Percentiles rank a stretch among this genome's conserved stretches.
Conservation (phyloP, 176 grass and related monocot species). For the Raddia distichophylla region DNA sequence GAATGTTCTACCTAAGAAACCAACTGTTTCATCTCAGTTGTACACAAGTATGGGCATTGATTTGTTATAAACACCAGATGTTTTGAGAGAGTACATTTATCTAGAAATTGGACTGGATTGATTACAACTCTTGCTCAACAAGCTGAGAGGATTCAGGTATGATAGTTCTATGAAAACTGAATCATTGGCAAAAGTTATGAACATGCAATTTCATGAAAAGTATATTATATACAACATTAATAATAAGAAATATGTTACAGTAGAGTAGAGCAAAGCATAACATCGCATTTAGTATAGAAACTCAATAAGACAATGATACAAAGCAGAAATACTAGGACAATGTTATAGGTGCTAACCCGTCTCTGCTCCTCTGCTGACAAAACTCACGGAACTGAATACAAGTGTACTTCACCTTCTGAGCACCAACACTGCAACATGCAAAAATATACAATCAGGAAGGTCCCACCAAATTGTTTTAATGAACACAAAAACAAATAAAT, state of each 20-base stretch:
- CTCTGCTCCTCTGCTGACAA: slow-evolving; percentile 53
- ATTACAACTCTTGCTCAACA: slow-evolving; percentile 2
- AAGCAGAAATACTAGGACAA: slow-evolving; percentile 22
- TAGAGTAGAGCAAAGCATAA: neutral
- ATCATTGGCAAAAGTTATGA: neutral
- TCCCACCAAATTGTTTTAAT: neutral
- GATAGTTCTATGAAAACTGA: neutral
- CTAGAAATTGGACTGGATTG: neutral
- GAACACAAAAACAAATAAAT: neutral
- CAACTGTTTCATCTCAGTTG: neutral
- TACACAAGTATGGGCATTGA: neutral
- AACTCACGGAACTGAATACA: slow-evolving; percentile 55
- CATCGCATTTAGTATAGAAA: neutral
- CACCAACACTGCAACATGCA: slow-evolving; percentile 64
- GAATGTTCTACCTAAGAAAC: neutral
- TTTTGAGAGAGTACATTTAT: neutral
- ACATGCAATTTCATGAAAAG: neutral
- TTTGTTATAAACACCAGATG: neutral
- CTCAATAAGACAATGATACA: slow-evolving; percentile 7
- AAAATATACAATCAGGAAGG: slow-evolving; percentile 30
- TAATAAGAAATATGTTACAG: slow-evolving; percentile 2
- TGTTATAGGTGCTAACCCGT: slow-evolving; percentile 46
- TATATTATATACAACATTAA: neutral
- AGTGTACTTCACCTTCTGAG: slow-evolving; percentile 52
- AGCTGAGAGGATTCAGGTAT: neutral